A percentile compares a stretch with the other conserved stretches of the same genome.
These are phyloP conservation scores for Debaryomyces robertsiae DNA, from an alignment of 1,139 yeast species.

Conservation along the genomic window DNA sequence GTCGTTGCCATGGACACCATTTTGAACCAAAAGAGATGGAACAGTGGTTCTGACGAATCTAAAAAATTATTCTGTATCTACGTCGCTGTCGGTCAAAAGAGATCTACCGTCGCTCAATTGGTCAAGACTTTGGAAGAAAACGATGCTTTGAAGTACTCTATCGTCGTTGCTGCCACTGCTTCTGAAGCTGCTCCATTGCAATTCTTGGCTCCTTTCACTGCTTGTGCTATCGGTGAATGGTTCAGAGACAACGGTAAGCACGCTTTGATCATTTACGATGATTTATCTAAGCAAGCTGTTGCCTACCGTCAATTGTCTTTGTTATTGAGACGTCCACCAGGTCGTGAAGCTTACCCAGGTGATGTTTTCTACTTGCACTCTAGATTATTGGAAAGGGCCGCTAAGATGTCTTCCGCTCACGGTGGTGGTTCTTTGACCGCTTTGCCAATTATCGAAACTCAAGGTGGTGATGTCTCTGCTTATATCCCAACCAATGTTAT, in stretches of 20 bases:
- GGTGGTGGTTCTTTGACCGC: conserved; percentile 97
- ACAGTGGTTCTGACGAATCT: conserved; percentile 88
- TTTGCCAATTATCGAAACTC: conserved; percentile 95
- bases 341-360: conserved; percentile 98
- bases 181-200: conserved; percentile 99
- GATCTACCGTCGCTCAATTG: conserved; percentile 99
- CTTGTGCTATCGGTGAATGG: conserved; percentile 99
- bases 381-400: conserved; percentile 95
- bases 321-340: conserved; percentile 96
- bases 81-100: conserved; percentile 99
- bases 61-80: conserved; percentile 99
- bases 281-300: conserved; percentile 98
- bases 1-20: conserved; percentile 98
- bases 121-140: conserved; percentile 98
- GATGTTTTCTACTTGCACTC: conserved; percentile 97
- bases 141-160: conserved; percentile 97
- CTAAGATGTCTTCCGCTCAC: conserved; percentile 87
- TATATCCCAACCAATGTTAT: conserved; percentile 96
- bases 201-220: conserved; percentile 99
- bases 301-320: conserved; percentile 99
- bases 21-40: conserved; percentile 99
- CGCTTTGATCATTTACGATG: conserved; percentile 96
- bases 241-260: conserved; percentile 99
- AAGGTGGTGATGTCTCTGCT: conserved; percentile 99
- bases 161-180: conserved; percentile 99